phyloP scores from a whole-genome alignment of 257 asterid genomes.

The Petrea volubilis region DNA sequence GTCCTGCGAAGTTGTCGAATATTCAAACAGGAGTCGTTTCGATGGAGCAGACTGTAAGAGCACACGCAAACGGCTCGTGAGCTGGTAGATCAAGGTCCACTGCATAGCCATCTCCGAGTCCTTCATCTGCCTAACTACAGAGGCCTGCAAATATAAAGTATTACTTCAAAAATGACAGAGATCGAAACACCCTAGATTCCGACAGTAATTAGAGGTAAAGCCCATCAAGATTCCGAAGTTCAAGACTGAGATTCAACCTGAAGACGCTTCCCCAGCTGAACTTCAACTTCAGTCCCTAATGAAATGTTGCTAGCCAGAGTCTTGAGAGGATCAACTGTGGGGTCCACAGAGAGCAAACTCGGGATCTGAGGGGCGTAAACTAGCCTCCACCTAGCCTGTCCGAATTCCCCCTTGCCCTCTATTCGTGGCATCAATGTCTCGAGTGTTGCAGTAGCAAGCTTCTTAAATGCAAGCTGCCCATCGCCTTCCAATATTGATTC shows the following conservation, averaged over 20 bases:
- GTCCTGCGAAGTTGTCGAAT: constrained; percentile 91
- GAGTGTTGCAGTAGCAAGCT: constrained; percentile 97
- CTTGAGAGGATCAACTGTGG: constrained; percentile 92
- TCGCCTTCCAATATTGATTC: constrained; percentile 98
- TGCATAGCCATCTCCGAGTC: constrained; percentile 99
- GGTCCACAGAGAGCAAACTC: constrained; percentile 88
- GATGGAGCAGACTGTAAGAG: constrained; percentile 95
- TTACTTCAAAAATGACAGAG: background rate
- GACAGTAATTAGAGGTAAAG: background rate
- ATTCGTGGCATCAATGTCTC: constrained; percentile 96
- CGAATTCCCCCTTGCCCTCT: constrained; percentile 99
- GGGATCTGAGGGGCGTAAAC: constrained; percentile 99
- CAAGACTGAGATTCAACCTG: constrained; percentile 48
- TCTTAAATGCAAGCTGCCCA: constrained; percentile 98
- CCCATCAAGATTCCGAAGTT: background rate
- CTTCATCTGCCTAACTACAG: constrained; percentile 98
- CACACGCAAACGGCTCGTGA: constrained; percentile 89
- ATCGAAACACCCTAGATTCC: background rate
- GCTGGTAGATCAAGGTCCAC: constrained; percentile 97
- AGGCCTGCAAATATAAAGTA: constrained; percentile 56
- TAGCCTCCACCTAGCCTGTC: constrained; percentile 98
- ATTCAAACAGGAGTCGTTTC: constrained; percentile 89
- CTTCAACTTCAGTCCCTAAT: constrained; percentile 96
- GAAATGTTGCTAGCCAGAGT: constrained; percentile 98
- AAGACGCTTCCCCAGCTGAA: constrained; percentile 97